phyloP scores from a whole-genome alignment of 164 flowering plant species.

The Vitis rupestris region DNA sequence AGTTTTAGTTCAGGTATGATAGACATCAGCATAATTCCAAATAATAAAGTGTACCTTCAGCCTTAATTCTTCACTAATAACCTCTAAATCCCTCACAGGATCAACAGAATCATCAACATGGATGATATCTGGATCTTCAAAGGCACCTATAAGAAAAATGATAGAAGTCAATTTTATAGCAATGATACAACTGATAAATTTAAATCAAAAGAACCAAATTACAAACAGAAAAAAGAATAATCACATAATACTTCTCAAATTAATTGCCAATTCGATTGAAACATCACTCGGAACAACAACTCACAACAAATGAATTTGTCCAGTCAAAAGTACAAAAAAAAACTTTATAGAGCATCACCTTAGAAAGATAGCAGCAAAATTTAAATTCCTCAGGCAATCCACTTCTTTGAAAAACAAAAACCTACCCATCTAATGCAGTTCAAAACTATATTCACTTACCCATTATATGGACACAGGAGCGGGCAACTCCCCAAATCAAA shows the following conservation, averaged over 20 bases:
- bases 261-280: neutral
- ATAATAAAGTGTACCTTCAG: constrained; percentile 57
- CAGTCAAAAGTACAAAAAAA: too few species aligned
- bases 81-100: constrained; percentile 95
- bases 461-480: too few species aligned
- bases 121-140: constrained; percentile 97
- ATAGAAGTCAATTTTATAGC: neutral
- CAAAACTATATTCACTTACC: too few species aligned
- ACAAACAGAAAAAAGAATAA: neutral
- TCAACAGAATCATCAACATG: constrained; percentile 96
- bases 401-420: too few species aligned
- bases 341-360: too few species aligned
- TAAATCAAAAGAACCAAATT: neutral
- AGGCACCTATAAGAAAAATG: constrained; percentile 64
- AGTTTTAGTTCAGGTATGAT: neutral
- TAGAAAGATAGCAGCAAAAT: neutral
- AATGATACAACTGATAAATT: neutral
- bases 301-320: neutral
- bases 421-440: too few species aligned
- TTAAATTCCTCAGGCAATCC: neutral
- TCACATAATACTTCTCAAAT: neutral
- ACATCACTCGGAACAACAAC: neutral
- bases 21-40: neutral
- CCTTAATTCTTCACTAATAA: constrained; percentile 74
- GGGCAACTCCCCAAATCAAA: neutral